Conservation (phyloP, 2,329 filamentous ascomycete species). For the Stagonosporopsis tanaceti region DNA sequence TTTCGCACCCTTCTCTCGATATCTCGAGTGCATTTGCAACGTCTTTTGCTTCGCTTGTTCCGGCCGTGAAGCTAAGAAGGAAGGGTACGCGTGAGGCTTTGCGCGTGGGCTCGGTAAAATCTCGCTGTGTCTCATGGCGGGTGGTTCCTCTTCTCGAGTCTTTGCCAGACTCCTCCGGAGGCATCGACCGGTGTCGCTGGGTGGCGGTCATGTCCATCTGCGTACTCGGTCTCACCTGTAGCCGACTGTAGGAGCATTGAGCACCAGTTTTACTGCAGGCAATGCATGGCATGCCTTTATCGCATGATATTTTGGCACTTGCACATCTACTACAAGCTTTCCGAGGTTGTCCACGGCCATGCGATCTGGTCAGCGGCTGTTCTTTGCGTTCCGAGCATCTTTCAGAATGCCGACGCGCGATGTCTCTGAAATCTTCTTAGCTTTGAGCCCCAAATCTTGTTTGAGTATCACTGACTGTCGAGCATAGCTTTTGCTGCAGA, state of each 20-base stretch:
- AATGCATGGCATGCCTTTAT: not conserved
- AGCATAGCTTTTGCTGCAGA: not conserved
- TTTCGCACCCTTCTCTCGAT: not conserved
- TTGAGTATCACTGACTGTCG: too few species aligned
- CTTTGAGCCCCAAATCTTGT: too few species aligned
- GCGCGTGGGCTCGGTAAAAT: not conserved
- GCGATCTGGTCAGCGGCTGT: not conserved
- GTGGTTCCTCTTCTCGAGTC: too few species aligned
- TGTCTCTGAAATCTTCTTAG: not conserved
- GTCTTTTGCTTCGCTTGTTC: not conserved
- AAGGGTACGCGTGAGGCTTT: not conserved
- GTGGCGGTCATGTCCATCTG: too few species aligned
- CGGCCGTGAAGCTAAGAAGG: constrained; percentile 7
- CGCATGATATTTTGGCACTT: not conserved
- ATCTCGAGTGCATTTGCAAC: constrained; percentile 3
- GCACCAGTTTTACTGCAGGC: not conserved
- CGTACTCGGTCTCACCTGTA: not conserved
- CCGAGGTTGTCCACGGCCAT: constrained; percentile 7
- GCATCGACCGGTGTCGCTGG: too few species aligned
- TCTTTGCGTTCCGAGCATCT: constrained; percentile 2
- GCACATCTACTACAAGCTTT: constrained; percentile 8
- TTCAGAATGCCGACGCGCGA: constrained; percentile 9
- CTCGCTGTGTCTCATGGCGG: too few species aligned
- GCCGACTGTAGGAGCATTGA: constrained; percentile 2
- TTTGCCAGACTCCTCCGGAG: not conserved